Conservation (phyloP, 345 rosid species). For the Salix arbutifolia region DNA sequence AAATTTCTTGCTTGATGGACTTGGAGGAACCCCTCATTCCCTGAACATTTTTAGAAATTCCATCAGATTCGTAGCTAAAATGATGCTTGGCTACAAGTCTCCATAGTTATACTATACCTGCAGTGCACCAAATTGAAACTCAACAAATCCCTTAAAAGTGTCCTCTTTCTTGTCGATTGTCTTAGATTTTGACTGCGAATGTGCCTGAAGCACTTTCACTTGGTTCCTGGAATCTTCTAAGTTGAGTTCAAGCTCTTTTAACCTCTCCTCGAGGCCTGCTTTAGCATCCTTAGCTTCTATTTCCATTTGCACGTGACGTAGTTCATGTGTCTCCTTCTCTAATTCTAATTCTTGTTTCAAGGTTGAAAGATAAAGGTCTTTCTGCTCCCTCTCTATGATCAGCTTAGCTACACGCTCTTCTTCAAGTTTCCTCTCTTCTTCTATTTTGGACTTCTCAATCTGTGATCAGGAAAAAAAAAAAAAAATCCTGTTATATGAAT, state of each 20-base stretch:
- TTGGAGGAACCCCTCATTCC: constrained; percentile 50
- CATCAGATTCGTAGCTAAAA: constrained; percentile 8
- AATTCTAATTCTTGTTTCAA: constrained; percentile 30
- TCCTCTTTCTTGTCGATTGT: constrained; percentile 56
- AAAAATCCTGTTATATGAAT: neutral
- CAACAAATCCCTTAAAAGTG: constrained; percentile 32
- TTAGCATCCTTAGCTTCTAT: constrained; percentile 46
- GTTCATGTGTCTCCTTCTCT: constrained; percentile 43
- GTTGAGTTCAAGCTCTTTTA: constrained; percentile 47
- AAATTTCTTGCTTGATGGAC: constrained; percentile 64
- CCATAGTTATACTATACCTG: constrained; percentile 36
- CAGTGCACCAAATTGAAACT: constrained; percentile 50
- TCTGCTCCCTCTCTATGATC: constrained; percentile 37
- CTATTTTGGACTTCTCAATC: constrained; percentile 43
- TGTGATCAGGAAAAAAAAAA: constrained; percentile 13
- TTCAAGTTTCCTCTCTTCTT: constrained; percentile 41
- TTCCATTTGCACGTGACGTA: constrained; percentile 47
- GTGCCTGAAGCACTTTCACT: constrained; percentile 45
- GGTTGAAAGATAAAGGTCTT: constrained; percentile 18
- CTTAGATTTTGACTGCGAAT: constrained; percentile 34
- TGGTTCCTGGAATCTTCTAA: constrained; percentile 38
- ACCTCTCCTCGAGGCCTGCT: constrained; percentile 35
- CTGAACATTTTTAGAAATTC: constrained; percentile 34
- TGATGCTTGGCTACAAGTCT: neutral
- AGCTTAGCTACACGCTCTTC: constrained; percentile 36